Percentiles rank a stretch among this genome's conserved stretches.
Evolutionary conservation across 331 rosid genomes (phyloP).

Genomic region (Pyrus hybrid): DNA sequence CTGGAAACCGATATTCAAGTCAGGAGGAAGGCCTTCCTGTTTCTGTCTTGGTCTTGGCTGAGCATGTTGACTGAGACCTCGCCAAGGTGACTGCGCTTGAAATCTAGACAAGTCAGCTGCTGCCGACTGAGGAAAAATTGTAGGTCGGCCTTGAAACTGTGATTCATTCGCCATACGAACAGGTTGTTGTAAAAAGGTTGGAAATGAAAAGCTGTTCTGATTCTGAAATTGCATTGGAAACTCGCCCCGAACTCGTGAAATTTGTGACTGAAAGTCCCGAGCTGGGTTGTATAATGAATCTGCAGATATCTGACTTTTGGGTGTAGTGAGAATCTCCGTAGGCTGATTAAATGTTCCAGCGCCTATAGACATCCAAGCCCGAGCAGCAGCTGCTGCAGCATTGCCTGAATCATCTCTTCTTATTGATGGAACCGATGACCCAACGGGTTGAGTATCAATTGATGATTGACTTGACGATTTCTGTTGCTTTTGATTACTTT

Average conservation of each 20-base stretch:
- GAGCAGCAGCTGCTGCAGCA: constrained; percentile 77
- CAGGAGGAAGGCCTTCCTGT: constrained; percentile 75
- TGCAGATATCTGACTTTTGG: constrained; percentile 48
- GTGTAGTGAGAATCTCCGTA: constrained; percentile 32
- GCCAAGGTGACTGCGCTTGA: constrained; percentile 65
- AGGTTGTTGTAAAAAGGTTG: constrained; percentile 42
- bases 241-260: constrained; percentile 42
- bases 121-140: constrained; percentile 47
- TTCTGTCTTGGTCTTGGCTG: constrained; percentile 66
- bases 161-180: constrained; percentile 26
- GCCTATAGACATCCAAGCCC: constrained; percentile 86
- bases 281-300: constrained; percentile 57
- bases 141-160: constrained; percentile 45
- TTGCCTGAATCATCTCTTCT: constrained; percentile 50
- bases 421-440: constrained; percentile 38
- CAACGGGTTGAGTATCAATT: constrained; percentile 30
- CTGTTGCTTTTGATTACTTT: constrained; percentile 60
- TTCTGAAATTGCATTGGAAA: constrained; percentile 47
- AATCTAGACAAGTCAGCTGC: constrained; percentile 60
- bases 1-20: constrained; percentile 80
- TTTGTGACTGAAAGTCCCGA: constrained; percentile 50
- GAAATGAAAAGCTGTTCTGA: constrained; percentile 51
- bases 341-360: constrained; percentile 65
- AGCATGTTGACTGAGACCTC: constrained; percentile 42
- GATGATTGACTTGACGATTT: constrained; percentile 37